A percentile compares a stretch with the other conserved stretches of the same genome.
Conservation (phyloP, 2,329 filamentous ascomycete species). For the Fusarium marasasianum region DNA sequence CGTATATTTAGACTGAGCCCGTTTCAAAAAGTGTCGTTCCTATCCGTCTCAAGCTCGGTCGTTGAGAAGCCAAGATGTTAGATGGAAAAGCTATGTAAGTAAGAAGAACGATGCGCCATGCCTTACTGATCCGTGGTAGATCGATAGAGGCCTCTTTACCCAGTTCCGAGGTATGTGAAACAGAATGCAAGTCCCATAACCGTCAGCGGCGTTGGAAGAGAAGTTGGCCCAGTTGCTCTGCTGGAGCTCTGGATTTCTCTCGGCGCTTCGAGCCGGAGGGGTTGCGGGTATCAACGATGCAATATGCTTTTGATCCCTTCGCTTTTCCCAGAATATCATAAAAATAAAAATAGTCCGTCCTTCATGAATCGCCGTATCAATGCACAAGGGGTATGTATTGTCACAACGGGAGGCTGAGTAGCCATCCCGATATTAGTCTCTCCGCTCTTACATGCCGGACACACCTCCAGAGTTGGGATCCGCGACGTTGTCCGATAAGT, state of each 20-base stretch:
- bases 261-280: slow-evolving; percentile 35
- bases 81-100: slow-evolving; percentile 15
- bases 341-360: slow-evolving; percentile 40
- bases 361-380: slow-evolving; percentile 44
- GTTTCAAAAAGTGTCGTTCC: slow-evolving; percentile 3
- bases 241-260: slow-evolving; percentile 13
- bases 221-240: slow-evolving; percentile 23
- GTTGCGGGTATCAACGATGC: slow-evolving; percentile 47
- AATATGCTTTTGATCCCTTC: slow-evolving; percentile 47
- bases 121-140: slow-evolving; percentile 19
- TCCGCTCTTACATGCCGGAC: slow-evolving; percentile 46
- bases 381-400: slow-evolving; percentile 43
- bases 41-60: slow-evolving; percentile 11
- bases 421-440: slow-evolving; percentile 20
- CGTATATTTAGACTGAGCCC: slow-evolving; percentile 5
- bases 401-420: slow-evolving; percentile 34
- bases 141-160: slow-evolving; percentile 19
- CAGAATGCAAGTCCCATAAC: slow-evolving; percentile 42
- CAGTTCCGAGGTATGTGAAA: slow-evolving; percentile 40
- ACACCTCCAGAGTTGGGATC: slow-evolving; percentile 53
- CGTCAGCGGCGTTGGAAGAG: slow-evolving; percentile 30
- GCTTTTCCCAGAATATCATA: slow-evolving; percentile 46
- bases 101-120: slow-evolving; percentile 24
- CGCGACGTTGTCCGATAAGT: slow-evolving; percentile 88
- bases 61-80: slow-evolving; percentile 4